Conservation (phyloP, 176 grass and related monocot genomes). For the Bolboschoenus planiculmis region DNA sequence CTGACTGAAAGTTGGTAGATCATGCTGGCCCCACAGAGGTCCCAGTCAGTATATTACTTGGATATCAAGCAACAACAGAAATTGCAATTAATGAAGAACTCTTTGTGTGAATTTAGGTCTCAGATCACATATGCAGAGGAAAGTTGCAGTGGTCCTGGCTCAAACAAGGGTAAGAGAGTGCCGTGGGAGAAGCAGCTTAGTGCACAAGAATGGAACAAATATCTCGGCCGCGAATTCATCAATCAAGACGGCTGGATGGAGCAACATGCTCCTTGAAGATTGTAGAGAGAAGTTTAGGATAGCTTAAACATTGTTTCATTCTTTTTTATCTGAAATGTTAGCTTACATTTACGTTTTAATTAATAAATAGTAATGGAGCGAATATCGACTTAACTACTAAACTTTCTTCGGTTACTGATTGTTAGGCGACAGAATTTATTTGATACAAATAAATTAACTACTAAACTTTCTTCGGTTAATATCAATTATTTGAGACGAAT, state of each 20-base stretch:
- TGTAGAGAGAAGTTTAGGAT: neutral
- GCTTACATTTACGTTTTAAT: neutral
- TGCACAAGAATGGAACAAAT: slow-evolving; percentile 18
- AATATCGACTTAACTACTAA: neutral
- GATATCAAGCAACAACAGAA: neutral
- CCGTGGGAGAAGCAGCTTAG: slow-evolving; percentile 33
- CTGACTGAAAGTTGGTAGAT: neutral
- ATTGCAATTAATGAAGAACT: neutral
- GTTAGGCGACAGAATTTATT: neutral
- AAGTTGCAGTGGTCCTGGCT: slow-evolving; percentile 30
- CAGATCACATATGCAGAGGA: slow-evolving; percentile 31
- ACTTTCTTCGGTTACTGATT: neutral
- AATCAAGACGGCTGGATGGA: slow-evolving; percentile 43
- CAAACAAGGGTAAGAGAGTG: slow-evolving; percentile 17
- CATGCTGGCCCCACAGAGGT: neutral
- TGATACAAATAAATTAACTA: neutral
- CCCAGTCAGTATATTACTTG: neutral
- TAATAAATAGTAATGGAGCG: neutral
- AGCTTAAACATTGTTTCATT: neutral
- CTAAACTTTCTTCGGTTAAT: neutral
- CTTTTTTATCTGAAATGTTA: neutral
- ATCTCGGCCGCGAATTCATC: slow-evolving; percentile 33
- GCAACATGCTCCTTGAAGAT: slow-evolving; percentile 13
- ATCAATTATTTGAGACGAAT: neutral
- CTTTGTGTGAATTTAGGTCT: slow-evolving; percentile 9